These are phyloP conservation scores for Trypanosoma cruzi DNA, from an alignment of 208 protist genomes.

Conservation along the genomic window DNA sequence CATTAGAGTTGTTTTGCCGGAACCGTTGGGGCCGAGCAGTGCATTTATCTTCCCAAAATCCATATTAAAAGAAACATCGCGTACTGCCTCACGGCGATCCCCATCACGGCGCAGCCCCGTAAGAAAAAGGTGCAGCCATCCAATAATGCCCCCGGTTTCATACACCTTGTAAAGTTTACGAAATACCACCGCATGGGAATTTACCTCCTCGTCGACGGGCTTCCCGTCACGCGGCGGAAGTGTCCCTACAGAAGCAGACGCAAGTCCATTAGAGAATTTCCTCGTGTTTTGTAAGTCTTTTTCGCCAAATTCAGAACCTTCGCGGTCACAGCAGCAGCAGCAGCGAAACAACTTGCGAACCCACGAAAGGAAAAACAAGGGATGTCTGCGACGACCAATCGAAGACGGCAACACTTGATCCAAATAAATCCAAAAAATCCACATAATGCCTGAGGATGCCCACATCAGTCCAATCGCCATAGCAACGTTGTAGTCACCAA, in stretches of 20 bases:
- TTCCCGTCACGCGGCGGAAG: no score
- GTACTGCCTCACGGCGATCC: constrained; percentile 57
- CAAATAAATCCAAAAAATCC: constrained; percentile 81
- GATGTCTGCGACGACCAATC: constrained; percentile 55
- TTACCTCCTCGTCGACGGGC: constrained; percentile 33
- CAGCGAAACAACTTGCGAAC: constrained; percentile 41
- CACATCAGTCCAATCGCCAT: constrained; percentile 78
- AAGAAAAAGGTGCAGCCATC: constrained; percentile 69
- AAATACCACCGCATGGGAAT: constrained; percentile 44
- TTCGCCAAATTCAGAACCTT: no score
- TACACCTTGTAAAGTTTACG: constrained; percentile 63
- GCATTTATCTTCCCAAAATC: constrained; percentile 70
- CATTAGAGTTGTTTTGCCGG: constrained; percentile 86
- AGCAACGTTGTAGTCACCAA: constrained; percentile 50
- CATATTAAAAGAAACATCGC: constrained; percentile 72
- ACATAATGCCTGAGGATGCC: constrained; percentile 62
- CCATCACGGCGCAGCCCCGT: constrained; percentile 53
- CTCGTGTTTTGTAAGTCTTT: no score
- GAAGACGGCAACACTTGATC: constrained; percentile 77
- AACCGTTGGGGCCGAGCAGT: constrained; percentile 87
- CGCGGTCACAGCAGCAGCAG: no score
- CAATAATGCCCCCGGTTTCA: constrained; percentile 56
- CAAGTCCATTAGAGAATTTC: no score
- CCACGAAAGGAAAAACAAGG: constrained; percentile 73
- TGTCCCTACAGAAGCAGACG: no score